Conservation (phyloP, 495 filamentous ascomycete species). For the Podospora pseudoanserina region DNA sequence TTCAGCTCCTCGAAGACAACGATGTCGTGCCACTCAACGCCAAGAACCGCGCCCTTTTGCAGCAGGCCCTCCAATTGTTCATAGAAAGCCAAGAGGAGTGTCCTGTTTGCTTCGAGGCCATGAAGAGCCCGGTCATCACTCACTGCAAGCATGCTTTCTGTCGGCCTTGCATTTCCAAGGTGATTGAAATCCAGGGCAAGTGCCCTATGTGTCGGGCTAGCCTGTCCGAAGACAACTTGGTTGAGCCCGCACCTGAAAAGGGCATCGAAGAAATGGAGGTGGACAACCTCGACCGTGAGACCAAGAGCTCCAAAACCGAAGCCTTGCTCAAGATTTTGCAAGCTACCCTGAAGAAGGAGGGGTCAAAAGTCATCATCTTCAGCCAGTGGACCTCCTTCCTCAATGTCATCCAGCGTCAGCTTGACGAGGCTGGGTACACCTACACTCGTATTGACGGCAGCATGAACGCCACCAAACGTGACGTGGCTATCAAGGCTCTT, state of each 20-base stretch:
- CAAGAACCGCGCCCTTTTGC: conserved; percentile 69
- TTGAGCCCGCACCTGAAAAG: conserved; percentile 61
- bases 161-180: conserved; percentile 67
- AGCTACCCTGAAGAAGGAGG: conserved; percentile 61
- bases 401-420: conserved; percentile 68
- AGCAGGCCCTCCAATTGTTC: conserved; percentile 71
- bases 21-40: conserved; percentile 66
- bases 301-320: conserved; percentile 79
- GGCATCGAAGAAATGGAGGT: conserved; percentile 39
- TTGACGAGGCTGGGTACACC: conserved; percentile 57
- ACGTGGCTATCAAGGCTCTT: conserved; percentile 63
- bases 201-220: conserved; percentile 86
- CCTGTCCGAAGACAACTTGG: conserved; percentile 57
- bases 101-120: conserved; percentile 71
- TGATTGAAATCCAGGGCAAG: conserved; percentile 74
- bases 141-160: conserved; percentile 85
- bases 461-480: conserved; percentile 65
- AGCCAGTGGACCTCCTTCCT: conserved; percentile 93
- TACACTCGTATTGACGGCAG: conserved; percentile 81
- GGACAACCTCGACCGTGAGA: conserved; percentile 53
- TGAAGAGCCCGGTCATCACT: conserved; percentile 79
- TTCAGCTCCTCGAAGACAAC: conserved; percentile 61
- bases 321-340: conserved; percentile 74
- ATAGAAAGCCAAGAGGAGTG: conserved; percentile 84
- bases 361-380: conserved; percentile 84